A percentile compares a stretch with the other conserved stretches of the same genome.
Evolutionary conservation across 2,329 filamentous ascomycete species (phyloP).

Genomic region (Apiospora marii): DNA sequence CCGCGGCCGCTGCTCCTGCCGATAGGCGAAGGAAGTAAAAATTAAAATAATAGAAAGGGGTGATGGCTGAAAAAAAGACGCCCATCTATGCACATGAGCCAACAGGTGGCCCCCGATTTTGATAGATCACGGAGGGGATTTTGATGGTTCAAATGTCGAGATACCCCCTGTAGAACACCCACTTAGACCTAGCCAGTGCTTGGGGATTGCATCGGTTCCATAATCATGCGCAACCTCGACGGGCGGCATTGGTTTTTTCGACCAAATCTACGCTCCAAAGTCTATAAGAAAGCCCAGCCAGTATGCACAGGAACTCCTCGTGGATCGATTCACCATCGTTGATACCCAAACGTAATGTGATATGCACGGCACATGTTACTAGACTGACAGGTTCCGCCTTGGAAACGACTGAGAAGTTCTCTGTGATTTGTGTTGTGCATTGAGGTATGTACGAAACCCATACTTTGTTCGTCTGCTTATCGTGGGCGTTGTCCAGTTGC

Average conservation of each 20-base stretch:
- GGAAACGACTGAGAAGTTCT: background rate
- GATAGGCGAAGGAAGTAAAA: slow-evolving; percentile 51
- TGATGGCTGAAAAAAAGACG: too few relatives aligned
- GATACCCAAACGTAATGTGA: too few relatives aligned
- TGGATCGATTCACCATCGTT: too few relatives aligned
- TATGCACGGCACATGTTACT: background rate
- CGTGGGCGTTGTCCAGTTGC: background rate
- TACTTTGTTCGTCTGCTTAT: background rate
- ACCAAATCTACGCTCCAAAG: too few relatives aligned
- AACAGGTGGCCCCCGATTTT: background rate
- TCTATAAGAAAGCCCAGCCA: too few relatives aligned
- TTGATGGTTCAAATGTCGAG: background rate
- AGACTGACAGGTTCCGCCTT: background rate
- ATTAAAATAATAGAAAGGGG: too few relatives aligned
- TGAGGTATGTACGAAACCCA: slow-evolving; percentile 11
- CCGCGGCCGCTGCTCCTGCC: slow-evolving; percentile 36
- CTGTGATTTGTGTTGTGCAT: background rate
- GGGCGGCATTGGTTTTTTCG: too few relatives aligned
- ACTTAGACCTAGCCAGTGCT: too few relatives aligned
- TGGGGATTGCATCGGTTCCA: too few relatives aligned
- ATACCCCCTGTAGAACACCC: too few relatives aligned
- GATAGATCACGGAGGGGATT: background rate
- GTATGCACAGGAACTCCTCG: too few relatives aligned
- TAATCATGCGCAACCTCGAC: too few relatives aligned
- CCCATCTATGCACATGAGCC: background rate